phyloP scores from a whole-genome alignment of 129 eudicot species.

The Gnaphalium uliginosum region DNA sequence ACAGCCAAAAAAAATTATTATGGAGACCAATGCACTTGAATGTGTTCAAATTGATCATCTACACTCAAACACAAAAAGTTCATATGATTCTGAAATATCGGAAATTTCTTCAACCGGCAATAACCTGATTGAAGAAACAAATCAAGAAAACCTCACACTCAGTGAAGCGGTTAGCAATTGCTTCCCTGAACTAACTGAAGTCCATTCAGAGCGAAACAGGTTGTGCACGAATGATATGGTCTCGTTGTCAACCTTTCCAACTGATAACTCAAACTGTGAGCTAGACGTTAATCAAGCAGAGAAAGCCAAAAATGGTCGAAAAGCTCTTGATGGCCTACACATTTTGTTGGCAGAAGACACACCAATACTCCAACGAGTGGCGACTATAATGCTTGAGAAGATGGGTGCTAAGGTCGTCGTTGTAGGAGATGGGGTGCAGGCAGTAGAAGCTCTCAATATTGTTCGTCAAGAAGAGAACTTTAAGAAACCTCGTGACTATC shows the following conservation, averaged over 20 bases:
- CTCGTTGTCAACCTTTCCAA: constrained; percentile 18
- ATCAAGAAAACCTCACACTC: constrained; percentile 24
- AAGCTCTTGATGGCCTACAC: constrained; percentile 61
- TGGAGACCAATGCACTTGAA: constrained; percentile 40
- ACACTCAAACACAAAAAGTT: constrained; percentile 46
- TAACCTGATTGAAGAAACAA: constrained; percentile 25
- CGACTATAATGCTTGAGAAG: constrained; percentile 92
- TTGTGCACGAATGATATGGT: constrained; percentile 25
- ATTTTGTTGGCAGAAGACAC: constrained; percentile 91
- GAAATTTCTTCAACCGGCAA: constrained; percentile 26
- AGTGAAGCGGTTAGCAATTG: constrained; percentile 40
- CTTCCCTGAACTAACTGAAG: constrained; percentile 49
- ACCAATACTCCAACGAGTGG: constrained; percentile 86
- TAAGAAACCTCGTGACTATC: constrained; percentile 23
- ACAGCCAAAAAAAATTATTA: constrained; percentile 27
- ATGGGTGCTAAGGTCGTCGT: constrained; percentile 72
- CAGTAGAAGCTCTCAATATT: constrained; percentile 66
- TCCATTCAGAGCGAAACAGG: constrained; percentile 26
- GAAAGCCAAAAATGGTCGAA: constrained; percentile 41
- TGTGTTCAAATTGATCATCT: constrained; percentile 48
- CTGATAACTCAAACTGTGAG: constrained; percentile 21
- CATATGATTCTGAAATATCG: constrained; percentile 56
- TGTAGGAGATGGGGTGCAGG: constrained; percentile 91
- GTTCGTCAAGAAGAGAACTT: constrained; percentile 31
- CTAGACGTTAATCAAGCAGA: constrained; percentile 22